These are phyloP conservation scores for Staphylotrichum longicolle DNA, from an alignment of 495 filamentous ascomycete species.

Conservation along the genomic window DNA sequence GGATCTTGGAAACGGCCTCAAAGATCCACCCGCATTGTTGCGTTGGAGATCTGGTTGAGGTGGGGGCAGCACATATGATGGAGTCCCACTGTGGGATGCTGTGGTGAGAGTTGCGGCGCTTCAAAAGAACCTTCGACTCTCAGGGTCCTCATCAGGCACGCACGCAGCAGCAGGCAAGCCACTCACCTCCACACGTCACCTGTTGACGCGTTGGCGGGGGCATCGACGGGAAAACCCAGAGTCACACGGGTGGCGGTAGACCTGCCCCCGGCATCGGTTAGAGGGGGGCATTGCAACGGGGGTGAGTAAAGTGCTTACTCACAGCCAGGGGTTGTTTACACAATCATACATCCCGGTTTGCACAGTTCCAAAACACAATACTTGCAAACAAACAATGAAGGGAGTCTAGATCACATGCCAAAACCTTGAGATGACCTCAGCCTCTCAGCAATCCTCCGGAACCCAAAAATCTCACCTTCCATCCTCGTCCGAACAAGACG, in stretches of 20 bases:
- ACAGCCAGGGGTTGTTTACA: constrained; percentile 7
- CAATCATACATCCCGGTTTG: neutral
- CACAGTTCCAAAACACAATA: neutral
- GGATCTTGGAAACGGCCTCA: neutral
- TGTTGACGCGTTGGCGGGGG: neutral
- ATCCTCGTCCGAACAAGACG: neutral
- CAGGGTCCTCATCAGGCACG: neutral
- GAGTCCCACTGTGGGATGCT: no score
- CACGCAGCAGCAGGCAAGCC: neutral
- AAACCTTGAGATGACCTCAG: no score
- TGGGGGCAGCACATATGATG: neutral
- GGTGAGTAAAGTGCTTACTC: neutral
- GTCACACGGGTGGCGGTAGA: neutral
- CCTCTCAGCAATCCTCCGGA: no score
- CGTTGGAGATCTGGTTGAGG: neutral
- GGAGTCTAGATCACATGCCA: no score
- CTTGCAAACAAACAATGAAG: neutral
- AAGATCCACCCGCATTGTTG: constrained; percentile 4
- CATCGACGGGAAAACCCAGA: neutral
- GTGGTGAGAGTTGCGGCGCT: neutral
- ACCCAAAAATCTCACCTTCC: neutral
- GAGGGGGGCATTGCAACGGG: neutral
- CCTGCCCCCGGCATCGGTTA: neutral
- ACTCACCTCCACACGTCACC: neutral
- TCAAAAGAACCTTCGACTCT: neutral